Evolutionary conservation across 257 asterid species (phyloP).

Genomic region (Primulina huaijiensis): DNA sequence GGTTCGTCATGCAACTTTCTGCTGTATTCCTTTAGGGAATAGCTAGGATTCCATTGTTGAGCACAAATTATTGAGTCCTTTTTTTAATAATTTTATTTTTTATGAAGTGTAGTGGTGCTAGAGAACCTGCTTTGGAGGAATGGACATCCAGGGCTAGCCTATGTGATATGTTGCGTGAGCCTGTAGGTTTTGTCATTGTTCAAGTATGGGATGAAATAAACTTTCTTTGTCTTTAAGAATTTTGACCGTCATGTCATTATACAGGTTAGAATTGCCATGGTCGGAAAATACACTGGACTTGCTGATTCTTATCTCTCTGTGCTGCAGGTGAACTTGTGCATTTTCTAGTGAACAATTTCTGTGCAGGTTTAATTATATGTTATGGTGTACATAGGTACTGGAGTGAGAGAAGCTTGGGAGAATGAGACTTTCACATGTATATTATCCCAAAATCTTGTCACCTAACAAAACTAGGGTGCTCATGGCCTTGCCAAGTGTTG

Average conservation of each 20-base stretch:
- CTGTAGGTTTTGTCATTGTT: constrained; percentile 49
- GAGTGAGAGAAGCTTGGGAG: neutral
- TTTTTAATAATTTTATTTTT: constrained; percentile 14
- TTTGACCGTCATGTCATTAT: constrained; percentile 19
- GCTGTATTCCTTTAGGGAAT: constrained; percentile 8
- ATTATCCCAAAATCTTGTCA: neutral
- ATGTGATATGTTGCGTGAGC: constrained; percentile 57
- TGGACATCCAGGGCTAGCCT: constrained; percentile 84
- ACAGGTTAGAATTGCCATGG: constrained; percentile 81
- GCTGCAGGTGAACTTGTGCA: constrained; percentile 45
- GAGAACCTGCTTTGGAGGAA: constrained; percentile 65
- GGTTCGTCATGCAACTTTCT: constrained; percentile 46
- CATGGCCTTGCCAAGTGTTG: neutral
- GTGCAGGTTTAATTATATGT: neutral
- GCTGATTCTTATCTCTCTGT: constrained; percentile 81
- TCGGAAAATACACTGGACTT: constrained; percentile 81
- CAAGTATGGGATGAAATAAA: constrained; percentile 11
- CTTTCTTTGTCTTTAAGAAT: constrained; percentile 18
- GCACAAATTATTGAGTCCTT: too few species aligned
- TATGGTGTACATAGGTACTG: neutral
- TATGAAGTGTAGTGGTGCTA: constrained; percentile 42
- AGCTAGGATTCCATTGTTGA: constrained; percentile 11
- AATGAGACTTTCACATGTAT: neutral
- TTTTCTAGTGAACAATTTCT: neutral
- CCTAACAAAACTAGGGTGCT: neutral